Percentiles rank a stretch among this genome's conserved stretches.
Evolutionary conservation across 352 stramenopile genomes (phyloP).

Genomic region (Albugo laibachii): DNA sequence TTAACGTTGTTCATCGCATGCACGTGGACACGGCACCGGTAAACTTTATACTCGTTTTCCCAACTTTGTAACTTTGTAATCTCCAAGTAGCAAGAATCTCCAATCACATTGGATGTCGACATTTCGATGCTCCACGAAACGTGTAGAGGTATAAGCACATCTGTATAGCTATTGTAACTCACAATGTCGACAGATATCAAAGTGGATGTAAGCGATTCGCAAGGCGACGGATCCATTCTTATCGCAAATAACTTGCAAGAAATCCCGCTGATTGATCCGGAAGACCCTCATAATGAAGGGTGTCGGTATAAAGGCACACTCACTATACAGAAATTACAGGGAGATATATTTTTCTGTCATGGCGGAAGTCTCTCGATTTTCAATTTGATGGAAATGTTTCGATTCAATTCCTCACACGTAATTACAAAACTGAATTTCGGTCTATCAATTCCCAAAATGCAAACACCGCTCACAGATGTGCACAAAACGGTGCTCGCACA

Average conservation of each 20-base stretch:
- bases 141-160: constrained; percentile 25
- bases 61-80: constrained; percentile 2
- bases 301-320: constrained; percentile 52
- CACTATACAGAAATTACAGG: constrained; percentile 63
- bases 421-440: constrained; percentile 64
- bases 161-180: not conserved
- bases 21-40: constrained; percentile 69
- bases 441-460: constrained; percentile 60
- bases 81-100: constrained; percentile 42
- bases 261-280: constrained; percentile 16
- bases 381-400: constrained; percentile 73
- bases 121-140: constrained; percentile 64
- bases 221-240: constrained; percentile 71
- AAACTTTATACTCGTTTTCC: not conserved
- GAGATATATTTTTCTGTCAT: constrained; percentile 72
- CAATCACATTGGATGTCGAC: constrained; percentile 64
- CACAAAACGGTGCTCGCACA: constrained; percentile 67
- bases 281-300: constrained; percentile 17
- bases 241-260: constrained; percentile 41
- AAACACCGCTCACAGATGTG: constrained; percentile 70
- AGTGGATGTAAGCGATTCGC: constrained; percentile 69
- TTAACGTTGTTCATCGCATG: constrained; percentile 73
- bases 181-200: constrained; percentile 27
- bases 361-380: constrained; percentile 72
- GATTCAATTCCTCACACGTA: constrained; percentile 77